phyloP scores from a whole-genome alignment of 371 early-diverging fungal species.

The Mortierella sp. region DNA sequence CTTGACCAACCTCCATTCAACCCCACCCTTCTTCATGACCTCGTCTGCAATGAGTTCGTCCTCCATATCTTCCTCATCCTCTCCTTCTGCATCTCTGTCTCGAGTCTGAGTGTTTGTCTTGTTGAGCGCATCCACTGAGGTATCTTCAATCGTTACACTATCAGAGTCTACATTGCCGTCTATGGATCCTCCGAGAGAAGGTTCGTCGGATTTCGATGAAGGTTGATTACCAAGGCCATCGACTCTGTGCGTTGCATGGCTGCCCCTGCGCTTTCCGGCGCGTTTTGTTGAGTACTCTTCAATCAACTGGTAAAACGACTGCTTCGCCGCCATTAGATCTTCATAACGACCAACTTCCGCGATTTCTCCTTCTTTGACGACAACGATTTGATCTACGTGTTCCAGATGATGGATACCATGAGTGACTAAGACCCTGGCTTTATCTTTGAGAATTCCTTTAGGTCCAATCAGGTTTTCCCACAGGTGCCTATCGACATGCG shows the following conservation, averaged over 20 bases:
- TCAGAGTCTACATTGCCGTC: constrained; percentile 9
- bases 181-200: not conserved
- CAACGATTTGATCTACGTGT: constrained; percentile 64
- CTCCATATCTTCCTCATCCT: constrained; percentile 32
- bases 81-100: constrained; percentile 15
- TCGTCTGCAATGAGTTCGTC: constrained; percentile 49
- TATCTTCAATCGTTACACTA: constrained; percentile 13
- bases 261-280: constrained; percentile 19
- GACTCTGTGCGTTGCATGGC: constrained; percentile 7
- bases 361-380: constrained; percentile 67
- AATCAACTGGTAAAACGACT: constrained; percentile 62
- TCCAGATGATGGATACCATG: constrained; percentile 59
- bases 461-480: constrained; percentile 63
- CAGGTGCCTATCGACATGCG: constrained; percentile 68
- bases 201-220: not conserved
- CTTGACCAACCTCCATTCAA: constrained; percentile 40
- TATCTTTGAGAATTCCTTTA: constrained; percentile 68
- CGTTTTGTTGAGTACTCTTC: constrained; percentile 44
- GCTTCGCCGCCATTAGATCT: constrained; percentile 59
- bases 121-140: not conserved
- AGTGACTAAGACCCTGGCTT: constrained; percentile 64
- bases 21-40: constrained; percentile 50
- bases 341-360: constrained; percentile 67
- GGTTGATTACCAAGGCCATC: not conserved
- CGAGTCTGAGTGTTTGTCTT: not conserved